Evolutionary conservation across 2,329 filamentous ascomycete species (phyloP), one percentile per base, ranked within the genome.

Genomic region (Neofusicoccum parvum): DNA sequence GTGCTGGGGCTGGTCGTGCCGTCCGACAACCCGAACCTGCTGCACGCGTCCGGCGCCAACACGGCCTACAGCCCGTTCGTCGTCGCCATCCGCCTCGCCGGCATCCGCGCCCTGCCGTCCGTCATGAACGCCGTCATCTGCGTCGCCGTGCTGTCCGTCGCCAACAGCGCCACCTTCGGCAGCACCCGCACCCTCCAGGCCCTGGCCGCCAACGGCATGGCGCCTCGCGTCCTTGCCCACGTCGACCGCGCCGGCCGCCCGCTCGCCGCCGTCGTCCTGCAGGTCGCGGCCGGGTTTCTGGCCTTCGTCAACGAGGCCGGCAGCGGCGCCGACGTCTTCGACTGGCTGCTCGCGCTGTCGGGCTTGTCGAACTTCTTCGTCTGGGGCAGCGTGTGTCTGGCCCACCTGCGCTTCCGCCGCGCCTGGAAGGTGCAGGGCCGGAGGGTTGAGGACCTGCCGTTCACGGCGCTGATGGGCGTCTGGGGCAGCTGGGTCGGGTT

Each of bases 61-160:
- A 87, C 89, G 48, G 87, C 88, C 34, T 90, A 92, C 1, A 96
- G 92, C 2, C 94, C 94, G 1, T 97, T 97, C 76, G 94, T 97
- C 72, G 95, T 97, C 72, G 20, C 20, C 20, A 20, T 20, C 20
- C 20, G 20, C 20, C 20, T 20, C 20, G 20, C 20, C 20, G 20
- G 20, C 20, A 20, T 20, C 20, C 20, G 92, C 48, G 89, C 90
- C 2, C 85, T 97, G 3, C 92, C 92, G 1, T 94, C 91, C 0
- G 86, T 97, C 63, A 96, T 97, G 90, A 97, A 98, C 78, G 89
- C 88, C 20, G 92, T 97, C 67, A 97, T 97, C 76, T 88, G 97
- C 74, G 88, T 96, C 68, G 90, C 94, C 23, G 93, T 97, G 23
- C 81, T 97, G 23, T 96, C 92, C 0, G 94, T 97, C 67, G 93